These are phyloP conservation scores for Mortierella sp. DNA, from an alignment of 371 early-diverging fungal genomes.

Conservation along the genomic window DNA sequence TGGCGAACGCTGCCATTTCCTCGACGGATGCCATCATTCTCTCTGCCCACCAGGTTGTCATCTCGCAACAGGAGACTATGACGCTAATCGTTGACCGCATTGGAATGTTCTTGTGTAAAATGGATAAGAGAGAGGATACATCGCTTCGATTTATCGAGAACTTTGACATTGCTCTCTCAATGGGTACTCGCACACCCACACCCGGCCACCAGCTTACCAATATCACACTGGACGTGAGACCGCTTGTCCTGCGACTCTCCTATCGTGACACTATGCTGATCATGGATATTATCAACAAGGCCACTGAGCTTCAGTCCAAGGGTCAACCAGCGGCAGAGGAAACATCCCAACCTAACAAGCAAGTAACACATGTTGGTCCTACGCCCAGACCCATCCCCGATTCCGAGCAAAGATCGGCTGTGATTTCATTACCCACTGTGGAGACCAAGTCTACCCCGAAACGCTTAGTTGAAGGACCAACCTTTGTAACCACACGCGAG, in stretches of 20 bases:
- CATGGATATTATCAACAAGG: conserved; percentile 81
- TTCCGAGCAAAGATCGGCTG: conserved; percentile 12
- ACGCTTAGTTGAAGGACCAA: conserved; percentile 33
- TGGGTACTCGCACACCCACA: conserved; percentile 73
- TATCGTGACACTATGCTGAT: conserved; percentile 90
- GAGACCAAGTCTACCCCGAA: conserved; percentile 30
- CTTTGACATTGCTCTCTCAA: conserved; percentile 81
- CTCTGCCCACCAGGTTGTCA: conserved; percentile 78
- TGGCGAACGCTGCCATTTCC: conserved; percentile 79
- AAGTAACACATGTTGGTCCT: conserved; percentile 3
- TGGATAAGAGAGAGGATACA: conserved; percentile 85
- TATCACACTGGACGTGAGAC: conserved; percentile 71
- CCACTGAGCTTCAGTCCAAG: conserved; percentile 67
- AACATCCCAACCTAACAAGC: conserved; percentile 4
- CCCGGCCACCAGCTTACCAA: conserved; percentile 67
- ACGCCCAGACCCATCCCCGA: conserved; percentile 28
- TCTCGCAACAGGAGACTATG: conserved; percentile 81
- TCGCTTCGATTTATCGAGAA: conserved; percentile 88
- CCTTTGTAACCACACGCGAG: conserved; percentile 60
- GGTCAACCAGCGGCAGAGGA: conserved; percentile 26
- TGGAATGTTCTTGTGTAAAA: conserved; percentile 92
- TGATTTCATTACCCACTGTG: conserved; percentile 12
- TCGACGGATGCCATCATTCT: conserved; percentile 92
- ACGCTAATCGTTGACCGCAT: conserved; percentile 82
- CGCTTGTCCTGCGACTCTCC: conserved; percentile 74